phyloP scores from a whole-genome alignment of 352 stramenopile species.

The Pythium guiyangense region DNA sequence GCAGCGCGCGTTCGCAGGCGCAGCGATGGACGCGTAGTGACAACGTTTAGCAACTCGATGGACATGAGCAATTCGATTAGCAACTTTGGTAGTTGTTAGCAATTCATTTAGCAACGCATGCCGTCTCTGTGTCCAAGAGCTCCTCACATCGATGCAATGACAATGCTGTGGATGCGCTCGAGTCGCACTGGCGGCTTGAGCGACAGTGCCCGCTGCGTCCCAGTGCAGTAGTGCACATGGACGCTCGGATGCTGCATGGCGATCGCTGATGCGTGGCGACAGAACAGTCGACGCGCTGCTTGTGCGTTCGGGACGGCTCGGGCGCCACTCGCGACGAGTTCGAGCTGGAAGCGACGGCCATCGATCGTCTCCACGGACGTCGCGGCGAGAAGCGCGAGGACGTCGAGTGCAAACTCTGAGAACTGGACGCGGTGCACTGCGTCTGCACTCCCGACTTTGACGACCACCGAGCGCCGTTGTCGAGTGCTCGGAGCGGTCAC shows the following conservation, averaged over 20 bases:
- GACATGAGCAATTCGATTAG: not conserved
- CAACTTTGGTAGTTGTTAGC: too few species aligned
- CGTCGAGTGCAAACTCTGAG: not conserved
- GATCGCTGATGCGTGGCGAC: not conserved
- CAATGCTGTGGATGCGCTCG: not conserved
- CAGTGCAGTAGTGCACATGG: conserved; percentile 2
- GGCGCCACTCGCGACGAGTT: conserved; percentile 3
- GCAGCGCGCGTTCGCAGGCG: conserved; percentile 13
- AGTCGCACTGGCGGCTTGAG: not conserved
- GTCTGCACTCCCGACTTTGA: conserved; percentile 4
- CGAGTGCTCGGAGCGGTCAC: not conserved
- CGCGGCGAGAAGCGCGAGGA: conserved; percentile 4
- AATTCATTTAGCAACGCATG: too few species aligned
- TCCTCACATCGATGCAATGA: not conserved
- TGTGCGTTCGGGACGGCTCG: not conserved
- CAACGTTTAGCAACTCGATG: too few species aligned
- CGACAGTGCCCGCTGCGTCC: not conserved
- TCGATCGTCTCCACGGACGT: not conserved
- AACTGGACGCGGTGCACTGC: not conserved
- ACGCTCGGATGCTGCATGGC: not conserved
- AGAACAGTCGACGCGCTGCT: not conserved
- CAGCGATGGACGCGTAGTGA: too few species aligned
- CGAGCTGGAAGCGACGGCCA: not conserved
- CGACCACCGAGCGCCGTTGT: not conserved
- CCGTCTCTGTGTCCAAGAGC: too few species aligned